Percentiles rank a stretch among this genome's conserved stretches.
Conservation (phyloP, 139 green algal genomes). For the Spirogloea muscicola region DNA sequence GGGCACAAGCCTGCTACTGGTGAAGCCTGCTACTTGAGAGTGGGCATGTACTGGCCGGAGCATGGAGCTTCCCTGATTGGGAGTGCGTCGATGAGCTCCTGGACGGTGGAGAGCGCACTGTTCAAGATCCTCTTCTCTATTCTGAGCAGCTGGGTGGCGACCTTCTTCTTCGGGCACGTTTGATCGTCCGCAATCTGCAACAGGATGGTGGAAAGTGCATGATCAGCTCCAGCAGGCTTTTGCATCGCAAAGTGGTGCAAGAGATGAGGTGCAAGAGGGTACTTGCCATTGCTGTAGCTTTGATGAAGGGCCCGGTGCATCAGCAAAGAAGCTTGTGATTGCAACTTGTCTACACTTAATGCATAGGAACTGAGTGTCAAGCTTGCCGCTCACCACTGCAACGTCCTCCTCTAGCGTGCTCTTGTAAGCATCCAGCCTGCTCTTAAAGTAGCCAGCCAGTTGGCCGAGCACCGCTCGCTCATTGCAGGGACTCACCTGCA, state of each 20-base stretch:
- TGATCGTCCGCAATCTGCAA: constrained; percentile 6
- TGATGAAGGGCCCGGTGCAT: not conserved
- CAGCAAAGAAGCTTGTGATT: not conserved
- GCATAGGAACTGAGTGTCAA: not conserved
- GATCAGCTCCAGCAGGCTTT: not conserved
- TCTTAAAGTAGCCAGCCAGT: constrained; percentile 56
- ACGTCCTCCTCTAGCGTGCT: constrained; percentile 60
- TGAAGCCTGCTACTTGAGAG: too few species aligned
- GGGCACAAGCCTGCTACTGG: too few species aligned
- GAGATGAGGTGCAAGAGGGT: not conserved
- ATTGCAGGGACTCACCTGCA: constrained; percentile 46
- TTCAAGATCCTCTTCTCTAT: constrained; percentile 27
- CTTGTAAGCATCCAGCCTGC: constrained; percentile 55
- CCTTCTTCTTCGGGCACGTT: constrained; percentile 3
- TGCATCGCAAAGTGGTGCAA: too few species aligned
- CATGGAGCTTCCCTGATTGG: too few species aligned
- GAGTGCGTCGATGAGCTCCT: too few species aligned
- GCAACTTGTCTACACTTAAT: not conserved
- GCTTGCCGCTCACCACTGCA: constrained; percentile 10
- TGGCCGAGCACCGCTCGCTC: constrained; percentile 58
- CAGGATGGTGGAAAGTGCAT: not conserved
- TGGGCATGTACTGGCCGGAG: too few species aligned
- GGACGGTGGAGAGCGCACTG: not conserved
- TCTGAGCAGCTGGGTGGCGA: constrained; percentile 10
- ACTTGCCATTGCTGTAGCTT: not conserved